These are phyloP conservation scores for Ceratobasidium sp. DNA, from an alignment of 1,284 basidiomycete genomes.

Conservation along the genomic window DNA sequence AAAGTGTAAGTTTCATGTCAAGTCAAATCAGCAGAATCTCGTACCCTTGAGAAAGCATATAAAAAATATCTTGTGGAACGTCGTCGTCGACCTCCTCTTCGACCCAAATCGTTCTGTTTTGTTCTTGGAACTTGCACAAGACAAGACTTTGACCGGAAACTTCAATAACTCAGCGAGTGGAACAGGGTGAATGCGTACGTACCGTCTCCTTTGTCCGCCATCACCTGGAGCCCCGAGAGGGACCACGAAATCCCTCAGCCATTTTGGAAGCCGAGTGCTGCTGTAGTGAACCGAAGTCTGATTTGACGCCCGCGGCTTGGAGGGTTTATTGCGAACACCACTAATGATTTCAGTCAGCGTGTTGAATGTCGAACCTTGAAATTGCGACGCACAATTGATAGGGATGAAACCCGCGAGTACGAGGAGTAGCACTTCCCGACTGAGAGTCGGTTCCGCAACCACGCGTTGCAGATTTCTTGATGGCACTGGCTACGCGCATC, in stretches of 20 bases:
- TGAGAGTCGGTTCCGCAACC: not conserved
- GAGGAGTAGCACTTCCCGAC: not conserved
- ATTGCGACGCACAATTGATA: not conserved
- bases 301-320: no score
- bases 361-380: not conserved
- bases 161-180: not conserved
- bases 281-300: not conserved
- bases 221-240: not conserved
- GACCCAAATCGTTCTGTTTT: slow-evolving; percentile 8
- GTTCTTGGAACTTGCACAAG: slow-evolving; percentile 1
- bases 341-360: no score
- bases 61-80: not conserved
- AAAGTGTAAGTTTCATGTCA: not conserved
- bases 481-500: no score
- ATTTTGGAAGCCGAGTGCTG: not conserved
- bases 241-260: not conserved
- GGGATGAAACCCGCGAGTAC: not conserved
- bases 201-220: slow-evolving; percentile 8
- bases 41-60: not conserved
- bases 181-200: not conserved
- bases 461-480: not conserved
- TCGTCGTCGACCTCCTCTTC: slow-evolving; percentile 14
- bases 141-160: not conserved
- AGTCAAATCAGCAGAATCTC: not conserved
- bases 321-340: not conserved